Conservation (phyloP, 2,329 filamentous ascomycete species). For the Aspergillus hortae region DNA sequence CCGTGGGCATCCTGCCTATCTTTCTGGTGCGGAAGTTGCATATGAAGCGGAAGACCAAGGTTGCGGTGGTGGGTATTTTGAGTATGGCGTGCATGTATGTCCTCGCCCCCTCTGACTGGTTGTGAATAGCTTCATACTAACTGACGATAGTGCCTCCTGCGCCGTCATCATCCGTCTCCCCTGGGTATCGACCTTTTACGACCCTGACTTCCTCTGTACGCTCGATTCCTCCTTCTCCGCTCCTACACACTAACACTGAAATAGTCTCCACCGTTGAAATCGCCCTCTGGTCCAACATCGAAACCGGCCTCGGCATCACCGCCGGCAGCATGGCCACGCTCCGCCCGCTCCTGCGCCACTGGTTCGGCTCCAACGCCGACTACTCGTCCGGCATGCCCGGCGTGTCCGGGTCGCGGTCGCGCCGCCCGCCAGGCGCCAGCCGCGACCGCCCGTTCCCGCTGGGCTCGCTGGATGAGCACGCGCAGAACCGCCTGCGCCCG, state of each 20-base stretch:
- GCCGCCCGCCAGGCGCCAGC: slow-evolving; percentile 8
- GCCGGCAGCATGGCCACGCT: slow-evolving; percentile 49
- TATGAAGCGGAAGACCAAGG: slow-evolving; percentile 52
- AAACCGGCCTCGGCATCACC: slow-evolving; percentile 37
- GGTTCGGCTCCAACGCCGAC: slow-evolving; percentile 19
- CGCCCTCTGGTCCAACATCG: slow-evolving; percentile 36
- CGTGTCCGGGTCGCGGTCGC: slow-evolving; percentile 14
- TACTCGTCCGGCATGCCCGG: slow-evolving; percentile 20
- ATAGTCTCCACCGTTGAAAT: slow-evolving; percentile 43
- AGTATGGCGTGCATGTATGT: slow-evolving; percentile 53
- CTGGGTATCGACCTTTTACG: slow-evolving; percentile 35
- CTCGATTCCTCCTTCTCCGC: neutral
- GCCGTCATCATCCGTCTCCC: slow-evolving; percentile 45
- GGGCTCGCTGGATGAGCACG: slow-evolving; percentile 21
- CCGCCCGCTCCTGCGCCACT: slow-evolving; percentile 43
- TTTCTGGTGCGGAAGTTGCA: slow-evolving; percentile 55
- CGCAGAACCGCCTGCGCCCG: slow-evolving; percentile 20
- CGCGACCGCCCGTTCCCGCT: slow-evolving; percentile 20
- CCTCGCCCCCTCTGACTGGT: neutral
- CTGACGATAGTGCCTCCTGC: slow-evolving; percentile 39
- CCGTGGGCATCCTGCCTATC: slow-evolving; percentile 50
- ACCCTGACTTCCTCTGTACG: slow-evolving; percentile 36
- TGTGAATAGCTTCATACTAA: neutral
- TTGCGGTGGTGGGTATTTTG: slow-evolving; percentile 52
- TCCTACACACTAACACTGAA: neutral